phyloP scores from a whole-genome alignment of 1,284 basidiomycete species.

The Microbotryum silenes-acaulis region DNA sequence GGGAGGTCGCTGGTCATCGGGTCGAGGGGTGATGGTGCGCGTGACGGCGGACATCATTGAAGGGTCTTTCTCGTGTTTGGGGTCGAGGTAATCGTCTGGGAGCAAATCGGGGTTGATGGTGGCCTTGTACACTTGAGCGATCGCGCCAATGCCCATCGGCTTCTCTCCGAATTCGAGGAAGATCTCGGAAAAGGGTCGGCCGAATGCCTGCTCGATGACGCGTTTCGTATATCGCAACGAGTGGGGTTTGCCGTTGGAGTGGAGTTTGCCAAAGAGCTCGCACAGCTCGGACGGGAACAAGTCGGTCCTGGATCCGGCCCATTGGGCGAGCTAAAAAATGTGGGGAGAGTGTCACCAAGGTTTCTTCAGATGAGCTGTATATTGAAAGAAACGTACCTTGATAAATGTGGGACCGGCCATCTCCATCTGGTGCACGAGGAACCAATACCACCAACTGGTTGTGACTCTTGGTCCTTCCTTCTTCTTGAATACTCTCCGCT shows the following conservation, averaged over 20 bases:
- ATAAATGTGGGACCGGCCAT: conserved; percentile 93
- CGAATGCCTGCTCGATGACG: conserved; percentile 79
- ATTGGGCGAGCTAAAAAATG: conserved; percentile 72
- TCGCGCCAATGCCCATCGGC: conserved; percentile 95
- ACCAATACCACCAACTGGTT: conserved; percentile 77
- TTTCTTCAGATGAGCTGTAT: background rate
- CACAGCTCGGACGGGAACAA: conserved; percentile 91
- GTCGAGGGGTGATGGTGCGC: conserved; percentile 46
- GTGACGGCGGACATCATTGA: conserved; percentile 33
- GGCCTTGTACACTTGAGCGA: conserved; percentile 90
- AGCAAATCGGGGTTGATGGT: conserved; percentile 74
- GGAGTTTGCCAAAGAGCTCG: conserved; percentile 72
- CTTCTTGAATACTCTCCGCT: conserved; percentile 34
- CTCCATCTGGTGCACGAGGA: conserved; percentile 85
- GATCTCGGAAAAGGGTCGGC: conserved; percentile 65
- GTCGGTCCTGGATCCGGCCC: conserved; percentile 93
- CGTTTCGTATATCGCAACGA: conserved; percentile 68
- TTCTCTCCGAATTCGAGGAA: conserved; percentile 81
- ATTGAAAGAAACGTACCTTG: conserved; percentile 55
- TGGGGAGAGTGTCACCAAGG: background rate
- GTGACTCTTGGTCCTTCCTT: conserved; percentile 54
- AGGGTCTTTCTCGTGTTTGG: conserved; percentile 34
- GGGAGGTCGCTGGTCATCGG: conserved; percentile 39
- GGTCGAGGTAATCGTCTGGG: conserved; percentile 47
- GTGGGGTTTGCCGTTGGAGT: conserved; percentile 84